Conservation (phyloP, 169 alveolate species). For the Eimeria sp. region DNA sequence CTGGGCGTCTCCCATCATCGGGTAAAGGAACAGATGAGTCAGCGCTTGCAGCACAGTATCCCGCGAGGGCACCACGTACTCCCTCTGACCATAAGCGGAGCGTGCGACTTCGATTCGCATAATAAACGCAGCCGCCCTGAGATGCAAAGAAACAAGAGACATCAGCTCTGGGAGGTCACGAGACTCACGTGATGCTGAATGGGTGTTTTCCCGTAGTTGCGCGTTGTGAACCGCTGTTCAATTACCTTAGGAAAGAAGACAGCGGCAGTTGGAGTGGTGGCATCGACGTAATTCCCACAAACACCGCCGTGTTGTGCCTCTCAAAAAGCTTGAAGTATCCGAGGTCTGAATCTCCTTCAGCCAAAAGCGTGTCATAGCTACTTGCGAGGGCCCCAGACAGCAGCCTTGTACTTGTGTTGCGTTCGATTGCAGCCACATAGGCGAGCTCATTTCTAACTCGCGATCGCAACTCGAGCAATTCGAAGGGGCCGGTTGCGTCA, state of each 20-base stretch:
- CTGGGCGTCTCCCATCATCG: constrained; percentile 67
- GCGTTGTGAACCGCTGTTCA: neutral
- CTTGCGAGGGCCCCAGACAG: constrained; percentile 55
- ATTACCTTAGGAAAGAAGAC: constrained; percentile 69
- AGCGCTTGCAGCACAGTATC: constrained; percentile 57
- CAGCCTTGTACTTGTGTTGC: constrained; percentile 57
- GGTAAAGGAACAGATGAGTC: constrained; percentile 56
- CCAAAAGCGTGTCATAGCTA: constrained; percentile 48
- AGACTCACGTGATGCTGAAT: neutral
- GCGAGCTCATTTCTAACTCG: constrained; percentile 57
- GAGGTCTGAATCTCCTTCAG: constrained; percentile 66
- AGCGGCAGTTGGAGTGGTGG: constrained; percentile 65
- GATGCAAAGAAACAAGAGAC: neutral
- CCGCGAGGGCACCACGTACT: constrained; percentile 73
- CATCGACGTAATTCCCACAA: constrained; percentile 60
- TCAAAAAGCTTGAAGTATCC: constrained; percentile 62
- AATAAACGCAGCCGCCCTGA: constrained; percentile 64
- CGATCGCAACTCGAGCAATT: constrained; percentile 61
- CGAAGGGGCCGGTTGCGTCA: constrained; percentile 66
- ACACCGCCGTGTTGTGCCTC: constrained; percentile 70
- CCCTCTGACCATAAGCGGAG: constrained; percentile 52
- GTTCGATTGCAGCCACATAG: constrained; percentile 65
- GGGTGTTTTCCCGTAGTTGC: neutral
- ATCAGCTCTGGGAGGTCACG: neutral
- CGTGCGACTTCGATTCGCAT: constrained; percentile 77